Base-by-base conservation (phyloP, 1,139 yeast genomes). In the Scheffersomyces cryptocercus region DNA sequence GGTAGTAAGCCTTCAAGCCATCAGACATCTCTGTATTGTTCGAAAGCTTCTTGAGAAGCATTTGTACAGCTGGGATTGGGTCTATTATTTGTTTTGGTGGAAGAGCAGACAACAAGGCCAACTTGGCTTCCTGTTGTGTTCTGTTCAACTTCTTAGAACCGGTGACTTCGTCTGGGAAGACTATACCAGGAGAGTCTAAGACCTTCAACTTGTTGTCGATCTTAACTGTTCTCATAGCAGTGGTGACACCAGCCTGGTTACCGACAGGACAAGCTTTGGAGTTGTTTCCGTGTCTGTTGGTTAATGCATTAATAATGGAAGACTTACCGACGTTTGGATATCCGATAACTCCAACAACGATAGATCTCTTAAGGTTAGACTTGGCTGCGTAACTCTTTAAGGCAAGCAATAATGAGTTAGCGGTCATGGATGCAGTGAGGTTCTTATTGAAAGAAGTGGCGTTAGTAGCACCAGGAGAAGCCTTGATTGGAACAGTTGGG, bases 231-330 rank as follows among this genome's bases (percentile, higher is more conserved):
- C 97, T 82, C 64, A 93, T 73, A 3, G 93, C 75, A 1, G 97
- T 91, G 28, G 99, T 93, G 32, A 93, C 93, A 63, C 99, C 99
- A 3, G 99, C 98, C 68, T 88, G 95, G 58, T 95, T 95, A 37
- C 99, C 99, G 29, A 88, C 96, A 11, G 99, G 98, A 63, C 99
- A 93, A 9, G 93, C 95, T 55, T 77, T 81, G 36, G 82, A 72
- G 46, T 61, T 61, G 52, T 73, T 70, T 41, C 93, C 90, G 60
- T 88, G 95, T 68, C 96, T 84, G 43, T 88, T 79, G 9, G 95
- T 84, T 51, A 93, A 75, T 3, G 96, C 88, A 63, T 93, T 93
- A 60, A 93, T 93, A 44, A 95, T 87, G 11, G 97, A 90, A 0
- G 97, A 90, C 64, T 93, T 93, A 55, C 99, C 99, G 29, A 74